phyloP scores from a whole-genome alignment of 371 early-diverging fungal species.

The Mortierella sp. region DNA sequence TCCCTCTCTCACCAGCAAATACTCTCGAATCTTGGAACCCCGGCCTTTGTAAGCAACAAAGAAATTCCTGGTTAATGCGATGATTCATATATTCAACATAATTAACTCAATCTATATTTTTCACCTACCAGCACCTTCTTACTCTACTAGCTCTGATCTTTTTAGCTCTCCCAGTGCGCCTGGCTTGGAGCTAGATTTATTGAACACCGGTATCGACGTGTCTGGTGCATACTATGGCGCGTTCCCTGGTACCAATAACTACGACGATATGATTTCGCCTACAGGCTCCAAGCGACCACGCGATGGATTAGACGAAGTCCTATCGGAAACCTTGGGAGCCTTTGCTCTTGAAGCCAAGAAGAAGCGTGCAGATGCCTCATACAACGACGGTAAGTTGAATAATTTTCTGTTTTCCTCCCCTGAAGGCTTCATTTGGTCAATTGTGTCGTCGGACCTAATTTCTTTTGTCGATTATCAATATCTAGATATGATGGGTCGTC shows the following conservation, averaged over 20 bases:
- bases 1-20: conserved; percentile 50
- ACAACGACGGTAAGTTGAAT: conserved; percentile 61
- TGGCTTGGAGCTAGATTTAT: conserved; percentile 39
- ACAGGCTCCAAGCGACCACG: conserved; percentile 51
- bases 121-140: conserved; percentile 36
- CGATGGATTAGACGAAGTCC: conserved; percentile 59
- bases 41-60: conserved; percentile 34
- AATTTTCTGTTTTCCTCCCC: background rate
- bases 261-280: conserved; percentile 23
- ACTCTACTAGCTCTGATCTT: conserved; percentile 43
- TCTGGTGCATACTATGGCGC: conserved; percentile 34
- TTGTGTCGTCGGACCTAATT: background rate
- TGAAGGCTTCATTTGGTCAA: background rate
- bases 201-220: conserved; percentile 33
- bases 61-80: background rate
- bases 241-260: conserved; percentile 7
- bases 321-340: conserved; percentile 59
- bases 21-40: conserved; percentile 53
- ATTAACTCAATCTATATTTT: background rate
- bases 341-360: conserved; percentile 54
- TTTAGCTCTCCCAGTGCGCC: conserved; percentile 40
- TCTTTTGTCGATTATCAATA: background rate
- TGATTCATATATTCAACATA: background rate
- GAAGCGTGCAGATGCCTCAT: conserved; percentile 56
- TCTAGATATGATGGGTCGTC: conserved; percentile 64